phyloP scores from a whole-genome alignment of 2,329 filamentous ascomycete species.

The Stagonosporopsis tanaceti region DNA sequence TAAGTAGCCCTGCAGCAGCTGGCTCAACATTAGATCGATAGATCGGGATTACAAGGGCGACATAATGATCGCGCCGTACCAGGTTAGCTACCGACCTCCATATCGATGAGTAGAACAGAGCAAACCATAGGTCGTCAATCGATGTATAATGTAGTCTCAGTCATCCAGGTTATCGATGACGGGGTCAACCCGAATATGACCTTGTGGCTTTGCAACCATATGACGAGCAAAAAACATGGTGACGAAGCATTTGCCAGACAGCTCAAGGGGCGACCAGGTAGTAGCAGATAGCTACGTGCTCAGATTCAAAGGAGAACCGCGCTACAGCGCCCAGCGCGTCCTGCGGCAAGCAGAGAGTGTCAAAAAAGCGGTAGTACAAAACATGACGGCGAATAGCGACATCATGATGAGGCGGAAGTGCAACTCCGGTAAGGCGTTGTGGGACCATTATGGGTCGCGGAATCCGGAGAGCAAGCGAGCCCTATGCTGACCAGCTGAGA shows the following conservation, averaged over 20 bases:
- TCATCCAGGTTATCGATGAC: neutral
- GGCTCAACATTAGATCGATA: neutral
- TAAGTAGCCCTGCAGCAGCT: conserved; percentile 2
- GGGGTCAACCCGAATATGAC: too few relatives aligned
- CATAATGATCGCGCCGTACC: neutral
- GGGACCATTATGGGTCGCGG: neutral
- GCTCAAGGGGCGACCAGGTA: neutral
- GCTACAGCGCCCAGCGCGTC: neutral
- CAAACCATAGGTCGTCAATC: neutral
- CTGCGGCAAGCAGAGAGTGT: conserved; percentile 4
- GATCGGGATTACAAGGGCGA: neutral
- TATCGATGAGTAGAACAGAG: neutral
- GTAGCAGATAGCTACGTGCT: neutral
- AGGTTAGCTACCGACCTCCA: too few relatives aligned
- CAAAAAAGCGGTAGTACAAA: neutral
- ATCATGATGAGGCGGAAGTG: neutral
- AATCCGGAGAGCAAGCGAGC: neutral
- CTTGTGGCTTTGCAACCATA: too few relatives aligned
- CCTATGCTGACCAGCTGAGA: neutral
- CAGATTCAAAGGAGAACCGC: neutral
- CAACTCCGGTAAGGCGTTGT: neutral
- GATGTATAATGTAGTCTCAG: neutral
- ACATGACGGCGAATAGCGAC: neutral
- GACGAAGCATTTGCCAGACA: neutral
- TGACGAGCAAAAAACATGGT: neutral